Evolutionary conservation across 2,329 filamentous ascomycete genomes (phyloP).

Genomic region (Pseudofabraea citricarpa): DNA sequence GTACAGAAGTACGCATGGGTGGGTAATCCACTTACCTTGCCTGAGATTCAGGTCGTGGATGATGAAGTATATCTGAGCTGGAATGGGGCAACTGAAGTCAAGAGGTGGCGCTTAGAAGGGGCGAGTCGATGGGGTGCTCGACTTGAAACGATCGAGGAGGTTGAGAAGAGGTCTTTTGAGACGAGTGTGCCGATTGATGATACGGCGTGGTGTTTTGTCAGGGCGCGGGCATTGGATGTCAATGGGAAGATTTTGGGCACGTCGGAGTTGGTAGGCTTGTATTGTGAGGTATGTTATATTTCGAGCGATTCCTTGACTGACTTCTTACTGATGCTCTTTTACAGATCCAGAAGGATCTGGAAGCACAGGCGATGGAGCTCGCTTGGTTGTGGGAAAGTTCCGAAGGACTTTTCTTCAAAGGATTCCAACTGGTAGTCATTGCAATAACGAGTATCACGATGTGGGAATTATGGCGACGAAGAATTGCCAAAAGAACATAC

Average conservation of each 20-base stretch:
- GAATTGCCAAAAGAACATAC: neutral
- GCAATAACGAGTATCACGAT: neutral
- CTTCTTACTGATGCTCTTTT: neutral
- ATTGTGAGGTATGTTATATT: neutral
- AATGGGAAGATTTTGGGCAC: neutral
- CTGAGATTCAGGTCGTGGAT: conserved; percentile 17
- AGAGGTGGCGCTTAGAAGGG: conserved; percentile 29
- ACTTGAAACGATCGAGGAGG: neutral
- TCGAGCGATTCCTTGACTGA: neutral
- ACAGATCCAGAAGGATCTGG: neutral
- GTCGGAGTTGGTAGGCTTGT: neutral
- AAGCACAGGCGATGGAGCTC: neutral
- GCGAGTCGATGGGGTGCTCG: neutral
- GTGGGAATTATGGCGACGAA: neutral
- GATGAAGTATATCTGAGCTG: conserved; percentile 41
- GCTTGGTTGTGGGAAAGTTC: neutral
- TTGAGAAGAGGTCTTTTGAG: neutral
- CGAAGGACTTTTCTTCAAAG: neutral
- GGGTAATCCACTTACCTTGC: conserved; percentile 25
- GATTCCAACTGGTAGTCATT: neutral
- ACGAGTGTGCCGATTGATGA: neutral
- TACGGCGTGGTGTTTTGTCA: neutral
- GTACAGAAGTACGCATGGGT: conserved; percentile 31
- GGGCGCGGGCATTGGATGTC: neutral
- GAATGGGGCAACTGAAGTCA: conserved; percentile 45